Percentiles rank a stretch among this genome's conserved stretches.
Evolutionary conservation across 148 eudicot genomes (phyloP).

Genomic region (Rhododendron simsii): DNA sequence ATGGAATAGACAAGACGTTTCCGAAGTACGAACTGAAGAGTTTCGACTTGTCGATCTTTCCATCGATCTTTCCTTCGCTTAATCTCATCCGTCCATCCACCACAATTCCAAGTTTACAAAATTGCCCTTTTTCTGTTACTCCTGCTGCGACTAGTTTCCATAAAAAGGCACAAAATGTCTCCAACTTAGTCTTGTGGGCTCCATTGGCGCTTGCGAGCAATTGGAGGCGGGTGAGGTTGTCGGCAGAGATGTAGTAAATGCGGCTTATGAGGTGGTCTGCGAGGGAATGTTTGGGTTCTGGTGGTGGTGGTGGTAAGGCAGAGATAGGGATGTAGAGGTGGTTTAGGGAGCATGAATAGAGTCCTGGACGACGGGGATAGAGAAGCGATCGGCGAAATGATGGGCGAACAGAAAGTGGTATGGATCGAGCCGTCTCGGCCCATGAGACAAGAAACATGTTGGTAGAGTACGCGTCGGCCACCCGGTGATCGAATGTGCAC

Average conservation of each 20-base stretch:
- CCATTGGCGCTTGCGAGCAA: conserved; percentile 9
- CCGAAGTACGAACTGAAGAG: conserved; percentile 37
- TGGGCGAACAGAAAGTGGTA: conserved; percentile 28
- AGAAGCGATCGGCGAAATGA: conserved; percentile 48
- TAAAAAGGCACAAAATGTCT: conserved; percentile 45
- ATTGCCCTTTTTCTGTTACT: not conserved
- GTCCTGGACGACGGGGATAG: conserved; percentile 41
- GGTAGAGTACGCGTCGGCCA: conserved; percentile 72
- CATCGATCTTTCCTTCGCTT: conserved; percentile 16
- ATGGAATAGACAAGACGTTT: conserved; percentile 43
- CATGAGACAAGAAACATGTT: conserved; percentile 78
- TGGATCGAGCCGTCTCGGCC: conserved; percentile 46
- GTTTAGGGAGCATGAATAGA: conserved; percentile 42
- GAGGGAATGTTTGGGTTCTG: not conserved
- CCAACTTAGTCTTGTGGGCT: conserved; percentile 30
- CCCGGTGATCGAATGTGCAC: conserved; percentile 69
- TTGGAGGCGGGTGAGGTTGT: conserved; percentile 34
- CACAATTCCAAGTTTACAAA: conserved; percentile 49
- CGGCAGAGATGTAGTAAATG: conserved; percentile 35
- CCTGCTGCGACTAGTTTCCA: conserved; percentile 44
- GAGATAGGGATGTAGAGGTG: conserved; percentile 35
- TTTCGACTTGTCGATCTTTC: conserved; percentile 12
- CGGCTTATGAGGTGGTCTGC: conserved; percentile 31
- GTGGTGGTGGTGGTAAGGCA: conserved; percentile 13
- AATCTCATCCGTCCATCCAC: conserved; percentile 57